phyloP scores from a whole-genome alignment of 257 asterid genomes.

The Nicotiana obtusifolia region DNA sequence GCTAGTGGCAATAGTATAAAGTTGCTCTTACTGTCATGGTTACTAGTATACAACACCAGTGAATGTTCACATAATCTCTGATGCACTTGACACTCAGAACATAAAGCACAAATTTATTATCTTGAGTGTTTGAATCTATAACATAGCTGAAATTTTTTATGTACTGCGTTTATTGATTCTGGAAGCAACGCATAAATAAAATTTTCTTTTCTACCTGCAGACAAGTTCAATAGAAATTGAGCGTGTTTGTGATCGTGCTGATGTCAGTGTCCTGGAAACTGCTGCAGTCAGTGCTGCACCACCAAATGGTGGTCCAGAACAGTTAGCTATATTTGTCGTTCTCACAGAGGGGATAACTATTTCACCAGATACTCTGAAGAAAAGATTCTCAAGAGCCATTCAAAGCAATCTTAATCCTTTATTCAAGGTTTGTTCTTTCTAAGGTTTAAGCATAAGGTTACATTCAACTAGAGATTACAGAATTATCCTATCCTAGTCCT shows the following conservation, averaged over 20 bases:
- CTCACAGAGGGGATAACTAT: slow-evolving; percentile 46
- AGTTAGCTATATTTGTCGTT: slow-evolving; percentile 63
- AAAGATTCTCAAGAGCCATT: slow-evolving; percentile 59
- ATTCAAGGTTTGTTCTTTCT: slow-evolving; percentile 53
- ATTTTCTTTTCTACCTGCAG: slow-evolving; percentile 28
- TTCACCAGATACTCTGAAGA: slow-evolving; percentile 40
- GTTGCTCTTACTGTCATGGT: not conserved
- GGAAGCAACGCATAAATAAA: not conserved
- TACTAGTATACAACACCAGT: not conserved
- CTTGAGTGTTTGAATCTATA: not conserved
- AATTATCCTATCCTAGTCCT: not conserved
- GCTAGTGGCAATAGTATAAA: not conserved
- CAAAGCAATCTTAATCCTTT: slow-evolving; percentile 77
- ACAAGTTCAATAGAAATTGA: slow-evolving; percentile 83
- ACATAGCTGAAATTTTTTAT: not conserved
- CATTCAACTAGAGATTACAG: not conserved
- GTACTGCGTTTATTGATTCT: not conserved
- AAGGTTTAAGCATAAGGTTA: not conserved
- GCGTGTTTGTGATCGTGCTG: slow-evolving; percentile 69
- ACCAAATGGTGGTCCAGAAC: slow-evolving; percentile 79
- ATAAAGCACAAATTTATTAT: not conserved
- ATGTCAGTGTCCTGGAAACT: slow-evolving; percentile 68
- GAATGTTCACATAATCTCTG: not conserved
- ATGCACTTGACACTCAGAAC: not conserved
- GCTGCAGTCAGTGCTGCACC: slow-evolving; percentile 77